A percentile compares a stretch with the other conserved stretches of the same genome.
phyloP scores from a whole-genome alignment of 495 filamentous ascomycete species.

The Cercophora newfieldiana region DNA sequence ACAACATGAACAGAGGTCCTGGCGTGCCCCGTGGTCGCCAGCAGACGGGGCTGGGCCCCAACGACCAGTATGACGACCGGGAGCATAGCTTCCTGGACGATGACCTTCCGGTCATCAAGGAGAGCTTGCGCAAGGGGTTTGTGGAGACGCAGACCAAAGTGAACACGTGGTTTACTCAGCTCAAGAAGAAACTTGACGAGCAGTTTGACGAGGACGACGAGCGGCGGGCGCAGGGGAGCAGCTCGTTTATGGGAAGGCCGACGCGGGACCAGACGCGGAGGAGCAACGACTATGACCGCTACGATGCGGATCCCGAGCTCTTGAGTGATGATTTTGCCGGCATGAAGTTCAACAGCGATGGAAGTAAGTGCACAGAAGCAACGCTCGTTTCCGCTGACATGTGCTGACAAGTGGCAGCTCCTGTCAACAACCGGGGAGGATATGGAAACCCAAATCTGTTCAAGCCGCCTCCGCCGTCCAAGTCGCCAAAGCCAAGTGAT shows the following conservation, averaged over 20 bases:
- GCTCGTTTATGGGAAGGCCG: slow-evolving; percentile 38
- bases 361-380: slow-evolving; percentile 53
- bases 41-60: slow-evolving; percentile 47
- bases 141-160: slow-evolving; percentile 90
- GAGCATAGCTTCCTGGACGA: slow-evolving; percentile 92
- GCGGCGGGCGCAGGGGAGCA: slow-evolving; percentile 31
- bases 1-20: slow-evolving; percentile 30
- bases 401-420: slow-evolving; percentile 20
- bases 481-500: slow-evolving; percentile 58
- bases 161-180: slow-evolving; percentile 84
- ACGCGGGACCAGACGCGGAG: slow-evolving; percentile 55
- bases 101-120: slow-evolving; percentile 88
- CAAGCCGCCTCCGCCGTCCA: slow-evolving; percentile 65
- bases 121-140: slow-evolving; percentile 94
- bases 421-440: slow-evolving; percentile 43
- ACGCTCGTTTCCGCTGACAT: slow-evolving; percentile 14
- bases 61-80: slow-evolving; percentile 55
- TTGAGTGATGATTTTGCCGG: slow-evolving; percentile 88
- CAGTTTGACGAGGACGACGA: slow-evolving; percentile 64
- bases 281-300: slow-evolving; percentile 82
- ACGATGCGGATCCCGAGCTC: slow-evolving; percentile 93
- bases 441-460: slow-evolving; percentile 78
- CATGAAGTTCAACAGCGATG: slow-evolving; percentile 76
- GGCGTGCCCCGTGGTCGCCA: slow-evolving; percentile 41
- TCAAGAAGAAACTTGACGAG: slow-evolving; percentile 90